Evolutionary conservation across 2,329 filamentous ascomycete genomes (phyloP), one percentile per base, ranked within the genome.

Genomic region (Ceratocystis lukuohia): DNA sequence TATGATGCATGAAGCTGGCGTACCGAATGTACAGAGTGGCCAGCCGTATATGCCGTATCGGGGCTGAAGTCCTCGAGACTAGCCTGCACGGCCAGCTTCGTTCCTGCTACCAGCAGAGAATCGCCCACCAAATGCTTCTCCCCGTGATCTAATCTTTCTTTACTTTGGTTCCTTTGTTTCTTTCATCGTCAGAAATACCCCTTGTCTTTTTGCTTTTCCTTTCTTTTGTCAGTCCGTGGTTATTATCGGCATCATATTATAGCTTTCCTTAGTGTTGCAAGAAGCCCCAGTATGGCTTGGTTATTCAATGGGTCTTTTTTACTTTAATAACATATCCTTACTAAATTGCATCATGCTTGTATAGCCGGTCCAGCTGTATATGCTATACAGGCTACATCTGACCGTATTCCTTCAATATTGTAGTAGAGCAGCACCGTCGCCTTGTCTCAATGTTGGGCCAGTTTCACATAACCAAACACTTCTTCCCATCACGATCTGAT

Each of bases 391-490:
- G 6, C 30, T 33, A 33, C 5, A 41, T 41, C 10, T 41, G 37
- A 15, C 37, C 10, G 37, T 15, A 15, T 41, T 41, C 37, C 12
- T 41, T 41, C 37, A 1, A 15, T 15, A 0, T 41, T 41, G 37
- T 41, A 41, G 12, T 5, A 1, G 10, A 48, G 20, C 17, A 48
- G 20, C 6, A n/a, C n/a, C 46, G 37, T 20, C 25, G 20, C 46
- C 20, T 17, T 17, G n/a, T 50, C 33, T 20, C 25, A 44, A 44
- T 41, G 33, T 30, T 4, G 37, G 37, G 10, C 41, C 46, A 37
- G 41, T 56, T 53, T 77, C 72, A 84, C 82, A 84, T 84, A 62
- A 84, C 73, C 25, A 74, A 69, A 70, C 82, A 84, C 70, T 80
- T 83, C 71, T 75, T 79, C 17, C 74, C 72, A 48, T 71, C 72